Evolutionary conservation across 2,329 filamentous ascomycete species (phyloP), one percentile per base, ranked within the genome.

Genomic region (Sodiomyces alkalinus): DNA sequence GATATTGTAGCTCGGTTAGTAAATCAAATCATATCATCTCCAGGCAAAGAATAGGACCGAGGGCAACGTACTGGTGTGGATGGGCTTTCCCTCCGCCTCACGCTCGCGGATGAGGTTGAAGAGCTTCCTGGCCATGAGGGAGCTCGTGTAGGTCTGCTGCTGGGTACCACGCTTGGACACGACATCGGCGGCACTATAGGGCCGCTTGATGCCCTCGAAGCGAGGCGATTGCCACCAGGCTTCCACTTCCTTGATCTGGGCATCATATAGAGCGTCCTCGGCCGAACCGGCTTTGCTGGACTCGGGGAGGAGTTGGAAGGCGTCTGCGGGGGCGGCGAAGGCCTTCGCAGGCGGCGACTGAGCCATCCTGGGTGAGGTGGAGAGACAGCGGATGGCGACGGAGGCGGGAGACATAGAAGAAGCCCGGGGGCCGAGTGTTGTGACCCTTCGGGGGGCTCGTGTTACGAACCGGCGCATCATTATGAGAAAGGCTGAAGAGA

Each of bases 121-220:
- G 5, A 98, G 68, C 58, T 98, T 96, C 46, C 82, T 68, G 1
- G 87, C 90, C 81, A 93, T 94, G 36, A 92, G 58, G 10, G 85
- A 94, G 56, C 85, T 93, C 1, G 90, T 81, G 42, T 94, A 96
- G 28, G 69, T 72, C 48, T 93, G 81, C 45, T 82, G 74, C 40
- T 94, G 68, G 6, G 83, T 77, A 7, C 90, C 90, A 36, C 90
- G 69, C 62, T 96, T 96, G 53, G 79, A 85, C 36, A 93, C 87
- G 5, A 98, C 79, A 56, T 93, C 86, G 43, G 77, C 80, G 2
- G 85, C 80, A 12, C 77, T 79, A 52, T 96, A 98, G 8, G 87
- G 85, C 25, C 90, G 69, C 61, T 80, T 90, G 60, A 96, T 94
- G 34, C 81, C 87, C 39, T 78, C 68, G 50, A 74, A 98, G 32